phyloP scores from a whole-genome alignment of 495 filamentous ascomycete species.

The Hypoxylon fuscum region DNA sequence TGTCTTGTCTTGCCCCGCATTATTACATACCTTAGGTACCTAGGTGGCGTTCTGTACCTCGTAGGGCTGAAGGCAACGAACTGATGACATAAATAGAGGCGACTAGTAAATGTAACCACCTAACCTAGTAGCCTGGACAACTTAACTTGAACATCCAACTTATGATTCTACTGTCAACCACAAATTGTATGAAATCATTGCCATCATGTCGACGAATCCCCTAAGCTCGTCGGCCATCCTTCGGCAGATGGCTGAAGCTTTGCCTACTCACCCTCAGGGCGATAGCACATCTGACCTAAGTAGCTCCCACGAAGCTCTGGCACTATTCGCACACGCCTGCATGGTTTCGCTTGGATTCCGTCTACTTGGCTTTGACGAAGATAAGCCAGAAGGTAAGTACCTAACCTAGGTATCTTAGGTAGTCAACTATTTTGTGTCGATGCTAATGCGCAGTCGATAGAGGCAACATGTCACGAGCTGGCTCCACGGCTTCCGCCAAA shows the following conservation, averaged over 20 bases:
- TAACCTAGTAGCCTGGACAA: not conserved
- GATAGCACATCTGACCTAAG: constrained; percentile 69
- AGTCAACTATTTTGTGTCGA: constrained; percentile 13
- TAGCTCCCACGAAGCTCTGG: constrained; percentile 83
- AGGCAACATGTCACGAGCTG: constrained; percentile 51
- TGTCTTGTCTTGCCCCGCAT: too few relatives aligned
- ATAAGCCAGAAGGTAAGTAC: constrained; percentile 58
- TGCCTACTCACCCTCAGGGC: constrained; percentile 60
- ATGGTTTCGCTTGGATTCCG: constrained; percentile 84
- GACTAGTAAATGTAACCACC: constrained; percentile 9
- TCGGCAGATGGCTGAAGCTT: constrained; percentile 65
- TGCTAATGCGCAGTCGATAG: constrained; percentile 34
- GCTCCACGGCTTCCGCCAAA: constrained; percentile 71
- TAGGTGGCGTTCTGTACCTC: constrained; percentile 16
- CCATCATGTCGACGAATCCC: constrained; percentile 41
- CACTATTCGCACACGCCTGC: constrained; percentile 84
- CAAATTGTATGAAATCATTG: constrained; percentile 8
- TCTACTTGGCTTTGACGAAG: constrained; percentile 83
- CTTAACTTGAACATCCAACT: not conserved
- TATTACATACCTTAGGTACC: constrained; percentile 19
- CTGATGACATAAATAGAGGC: constrained; percentile 34
- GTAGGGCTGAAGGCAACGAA: constrained; percentile 42
- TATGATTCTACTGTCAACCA: constrained; percentile 1
- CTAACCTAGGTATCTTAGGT: constrained; percentile 68
- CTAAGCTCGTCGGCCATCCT: constrained; percentile 56